phyloP scores from a whole-genome alignment of 2,329 filamentous ascomycete species.

The Alternaria novae-zelandiae region DNA sequence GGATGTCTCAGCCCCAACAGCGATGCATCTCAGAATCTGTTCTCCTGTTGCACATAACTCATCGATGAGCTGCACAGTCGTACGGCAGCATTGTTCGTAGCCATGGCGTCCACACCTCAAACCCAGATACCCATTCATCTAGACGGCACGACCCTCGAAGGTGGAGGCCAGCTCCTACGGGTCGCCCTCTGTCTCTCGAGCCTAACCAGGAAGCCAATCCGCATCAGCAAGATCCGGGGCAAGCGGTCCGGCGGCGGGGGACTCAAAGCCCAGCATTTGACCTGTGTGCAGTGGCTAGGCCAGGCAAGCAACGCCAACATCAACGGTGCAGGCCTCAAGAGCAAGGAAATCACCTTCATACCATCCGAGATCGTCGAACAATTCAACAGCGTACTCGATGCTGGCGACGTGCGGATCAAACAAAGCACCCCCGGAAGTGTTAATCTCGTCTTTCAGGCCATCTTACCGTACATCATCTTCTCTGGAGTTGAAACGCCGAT shows the following conservation, averaged over 20 bases:
- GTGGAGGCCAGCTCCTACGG: conserved; percentile 67
- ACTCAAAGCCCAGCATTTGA: conserved; percentile 64
- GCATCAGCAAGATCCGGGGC: conserved; percentile 61
- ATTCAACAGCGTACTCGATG: neutral
- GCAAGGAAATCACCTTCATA: conserved; percentile 51
- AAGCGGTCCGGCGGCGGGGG: conserved; percentile 60
- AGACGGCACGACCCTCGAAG: conserved; percentile 65
- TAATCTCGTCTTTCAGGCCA: conserved; percentile 64
- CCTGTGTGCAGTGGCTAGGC: conserved; percentile 61
- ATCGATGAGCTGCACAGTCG: neutral
- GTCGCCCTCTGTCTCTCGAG: conserved; percentile 62
- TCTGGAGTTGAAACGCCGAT: conserved; percentile 22
- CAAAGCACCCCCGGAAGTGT: conserved; percentile 58
- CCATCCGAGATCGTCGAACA: neutral
- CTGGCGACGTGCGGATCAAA: conserved; percentile 43
- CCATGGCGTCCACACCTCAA: conserved; percentile 8
- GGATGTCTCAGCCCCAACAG: neutral
- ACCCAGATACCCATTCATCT: conserved; percentile 41
- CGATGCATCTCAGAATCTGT: neutral
- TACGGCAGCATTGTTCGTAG: neutral
- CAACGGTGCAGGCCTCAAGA: conserved; percentile 51
- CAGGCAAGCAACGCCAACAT: conserved; percentile 55
- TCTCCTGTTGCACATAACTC: neutral
- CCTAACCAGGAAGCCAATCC: conserved; percentile 58
- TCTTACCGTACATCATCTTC: conserved; percentile 65